Conservation (phyloP, 202 grass and related monocot species). For the Elaeis oleifera region DNA sequence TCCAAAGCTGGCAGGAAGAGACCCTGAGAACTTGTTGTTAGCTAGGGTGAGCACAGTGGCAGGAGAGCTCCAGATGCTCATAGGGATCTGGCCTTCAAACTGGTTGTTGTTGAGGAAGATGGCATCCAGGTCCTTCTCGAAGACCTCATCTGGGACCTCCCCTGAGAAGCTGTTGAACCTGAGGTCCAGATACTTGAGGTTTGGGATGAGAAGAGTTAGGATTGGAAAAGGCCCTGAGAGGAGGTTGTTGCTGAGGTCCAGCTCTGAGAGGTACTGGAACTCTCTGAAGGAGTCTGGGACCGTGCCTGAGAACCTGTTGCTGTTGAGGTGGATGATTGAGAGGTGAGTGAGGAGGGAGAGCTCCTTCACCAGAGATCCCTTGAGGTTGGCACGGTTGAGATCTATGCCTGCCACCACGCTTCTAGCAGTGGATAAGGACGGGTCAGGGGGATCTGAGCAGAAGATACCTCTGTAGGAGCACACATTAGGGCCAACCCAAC, state of each 20-base stretch:
- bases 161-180: conserved; percentile 5
- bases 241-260: conserved; percentile 13
- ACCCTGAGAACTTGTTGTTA: conserved; percentile 3
- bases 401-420: background rate
- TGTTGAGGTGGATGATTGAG: conserved; percentile 9
- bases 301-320: conserved; percentile 1
- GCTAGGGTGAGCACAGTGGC: conserved; percentile 66
- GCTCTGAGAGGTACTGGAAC: background rate
- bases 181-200: conserved; percentile 1
- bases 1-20: background rate
- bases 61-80: background rate
- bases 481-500: conserved; percentile 63
- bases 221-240: background rate
- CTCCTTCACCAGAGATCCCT: background rate
- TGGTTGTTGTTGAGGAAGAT: conserved; percentile 66
- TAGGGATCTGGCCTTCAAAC: conserved; percentile 1
- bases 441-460: conserved; percentile 57
- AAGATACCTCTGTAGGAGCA: conserved; percentile 75
- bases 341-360: conserved; percentile 1
- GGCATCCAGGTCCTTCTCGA: background rate
- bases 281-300: conserved; percentile 3
- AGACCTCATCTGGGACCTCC: conserved; percentile 1
- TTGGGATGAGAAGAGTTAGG: background rate
- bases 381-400: conserved; percentile 7
- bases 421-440: background rate